Evolutionary conservation across 1,284 basidiomycete genomes (phyloP).

Genomic region (Cerioporus squamosus): DNA sequence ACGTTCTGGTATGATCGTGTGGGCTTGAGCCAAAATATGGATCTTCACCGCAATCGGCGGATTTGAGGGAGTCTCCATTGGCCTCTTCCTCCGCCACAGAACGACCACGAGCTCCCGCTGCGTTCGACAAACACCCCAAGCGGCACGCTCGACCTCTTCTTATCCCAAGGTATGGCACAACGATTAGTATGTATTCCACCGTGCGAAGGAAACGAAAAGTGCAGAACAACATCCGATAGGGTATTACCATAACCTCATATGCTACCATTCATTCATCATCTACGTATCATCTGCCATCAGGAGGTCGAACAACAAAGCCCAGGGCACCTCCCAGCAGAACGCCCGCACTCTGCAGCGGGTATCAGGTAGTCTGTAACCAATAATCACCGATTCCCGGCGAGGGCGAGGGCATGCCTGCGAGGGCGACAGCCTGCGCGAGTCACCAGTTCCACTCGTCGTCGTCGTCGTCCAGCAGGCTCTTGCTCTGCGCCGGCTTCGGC

Average conservation of each 20-base stretch:
- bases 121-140: too few relatives aligned
- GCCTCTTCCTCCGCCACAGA: too few relatives aligned
- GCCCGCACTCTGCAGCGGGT: constrained; percentile 2
- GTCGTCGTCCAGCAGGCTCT: constrained; percentile 43
- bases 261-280: background rate
- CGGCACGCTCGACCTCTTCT: background rate
- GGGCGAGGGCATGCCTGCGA: too few relatives aligned
- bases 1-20: too few relatives aligned
- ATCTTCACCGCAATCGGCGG: too few relatives aligned
- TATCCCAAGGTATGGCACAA: background rate
- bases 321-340: constrained; percentile 1
- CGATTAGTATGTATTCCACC: constrained; percentile 15
- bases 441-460: constrained; percentile 72
- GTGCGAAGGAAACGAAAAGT: background rate
- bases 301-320: too few relatives aligned
- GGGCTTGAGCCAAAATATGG: too few relatives aligned
- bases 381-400: too few relatives aligned
- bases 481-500: constrained; percentile 17
- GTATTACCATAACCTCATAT: background rate
- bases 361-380: too few relatives aligned
- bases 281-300: too few relatives aligned
- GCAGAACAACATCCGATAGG: constrained; percentile 5
- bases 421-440: background rate
- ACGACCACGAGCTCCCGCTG: too few relatives aligned
- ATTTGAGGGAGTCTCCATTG: too few relatives aligned